Base-by-base conservation (phyloP, 2,329 filamentous ascomycete species). In the Venturia carpophila region DNA sequence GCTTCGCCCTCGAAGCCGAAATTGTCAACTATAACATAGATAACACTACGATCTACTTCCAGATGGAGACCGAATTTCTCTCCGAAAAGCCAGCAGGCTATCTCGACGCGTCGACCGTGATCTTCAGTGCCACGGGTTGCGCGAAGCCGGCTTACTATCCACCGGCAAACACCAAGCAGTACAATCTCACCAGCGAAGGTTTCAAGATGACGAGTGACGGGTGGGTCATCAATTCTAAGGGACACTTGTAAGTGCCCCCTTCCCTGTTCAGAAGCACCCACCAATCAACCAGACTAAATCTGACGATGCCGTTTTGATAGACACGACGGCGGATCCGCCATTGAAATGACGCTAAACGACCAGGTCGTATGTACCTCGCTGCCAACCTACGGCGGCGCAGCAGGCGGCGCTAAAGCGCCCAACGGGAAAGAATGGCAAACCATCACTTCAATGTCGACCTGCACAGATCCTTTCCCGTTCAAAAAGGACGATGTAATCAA, bases 41-140 rank as follows among this genome's bases (percentile, higher is more conserved):
- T 1, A 63, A 63, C 37, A 49, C 27, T 15, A 63, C 62, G 5
- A n/a, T 63, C 15, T 63, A 63, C 15, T 41, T 63, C 43, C 30
- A 24, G 15, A 24, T 55, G 37, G 62, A 63, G 30, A 17, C 47
- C 4, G 62, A 63, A 13, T 63, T 24, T 17, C 34, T 63, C 5
- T 21, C 62, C 15, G 62, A 52, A 10, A 52, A 47, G 62, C 62
- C 62, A 6, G 15, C 24, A 3, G 62, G 30, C 2, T 63, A 47
- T 27, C 62, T 63, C 34, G 62, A 63, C 34, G 41, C 62, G 19
- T 63, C 62, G n/a, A 63, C 62, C 21, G 42, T 63, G 17, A 63
- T 63, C 42, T 63, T 63, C 62, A 63, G 62, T n/a, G 62, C 62
- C 15, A 63, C 62, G 34, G 62, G 62, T 24, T 63, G 62, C n/a